A percentile compares a stretch with the other conserved stretches of the same genome.
These are phyloP conservation scores for Agarophyton chilense DNA, from an alignment of 23 red algal species.

Conservation along the genomic window DNA sequence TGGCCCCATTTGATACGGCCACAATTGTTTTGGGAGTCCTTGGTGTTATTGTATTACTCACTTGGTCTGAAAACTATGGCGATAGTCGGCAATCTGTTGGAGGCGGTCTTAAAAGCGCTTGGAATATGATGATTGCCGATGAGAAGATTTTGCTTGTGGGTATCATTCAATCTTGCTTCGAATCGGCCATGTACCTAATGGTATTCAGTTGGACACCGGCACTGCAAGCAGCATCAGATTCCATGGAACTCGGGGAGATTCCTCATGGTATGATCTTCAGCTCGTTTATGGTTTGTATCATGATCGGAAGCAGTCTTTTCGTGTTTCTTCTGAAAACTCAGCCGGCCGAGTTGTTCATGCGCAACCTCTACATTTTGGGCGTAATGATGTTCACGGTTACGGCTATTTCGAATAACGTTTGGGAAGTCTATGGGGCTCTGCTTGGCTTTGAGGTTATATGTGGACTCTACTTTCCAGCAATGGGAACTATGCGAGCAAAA, in stretches of 20 bases:
- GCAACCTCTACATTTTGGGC: conserved; percentile 57
- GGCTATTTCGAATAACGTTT: conserved; percentile 42
- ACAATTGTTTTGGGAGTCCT: conserved; percentile 63
- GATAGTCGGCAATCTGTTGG: conserved; percentile 54
- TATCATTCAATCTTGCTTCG: conserved; percentile 90
- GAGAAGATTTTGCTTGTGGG: conserved; percentile 81
- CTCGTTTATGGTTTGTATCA: conserved; percentile 96
- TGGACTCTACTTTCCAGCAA: conserved; percentile 93
- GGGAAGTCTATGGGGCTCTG: conserved; percentile 74
- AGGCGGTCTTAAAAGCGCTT: conserved; percentile 62
- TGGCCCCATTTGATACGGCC: conserved; percentile 94
- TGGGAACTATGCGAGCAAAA: conserved; percentile 82
- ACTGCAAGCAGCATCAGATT: conserved; percentile 70
- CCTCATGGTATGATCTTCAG: conserved; percentile 98
- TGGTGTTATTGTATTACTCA: conserved; percentile 62
- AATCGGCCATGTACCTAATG: conserved; percentile 94
- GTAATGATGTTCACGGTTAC: conserved; percentile 56
- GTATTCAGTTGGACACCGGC: conserved; percentile 98
- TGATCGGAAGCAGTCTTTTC: conserved; percentile 90
- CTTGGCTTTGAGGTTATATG: conserved; percentile 92
- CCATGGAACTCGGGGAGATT: conserved; percentile 54
- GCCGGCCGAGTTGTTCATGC: conserved; percentile 68
- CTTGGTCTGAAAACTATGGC: conserved; percentile 89
- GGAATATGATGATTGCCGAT: conserved; percentile 63
- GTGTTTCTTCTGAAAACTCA: conserved; percentile 65